phyloP scores from a whole-genome alignment of 139 green algal species.

The Ettlia oleoabundans region DNA sequence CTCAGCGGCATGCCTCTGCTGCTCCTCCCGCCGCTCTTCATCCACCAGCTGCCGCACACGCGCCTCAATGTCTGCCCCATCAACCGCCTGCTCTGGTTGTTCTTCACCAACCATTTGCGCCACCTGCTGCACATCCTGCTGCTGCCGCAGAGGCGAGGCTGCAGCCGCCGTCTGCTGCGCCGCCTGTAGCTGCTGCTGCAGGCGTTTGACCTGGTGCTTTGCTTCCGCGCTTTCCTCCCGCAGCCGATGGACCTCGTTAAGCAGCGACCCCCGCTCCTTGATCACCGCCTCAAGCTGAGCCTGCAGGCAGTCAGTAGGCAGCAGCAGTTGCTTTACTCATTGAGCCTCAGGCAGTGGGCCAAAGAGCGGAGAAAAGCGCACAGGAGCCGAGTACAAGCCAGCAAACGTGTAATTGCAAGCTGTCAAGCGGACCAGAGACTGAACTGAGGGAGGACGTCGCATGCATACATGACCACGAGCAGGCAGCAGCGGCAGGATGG shows the following conservation, averaged over 20 bases:
- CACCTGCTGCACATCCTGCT: not conserved
- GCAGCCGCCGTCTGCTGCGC: not conserved
- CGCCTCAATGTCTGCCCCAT: not conserved
- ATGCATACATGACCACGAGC: too few relatives aligned
- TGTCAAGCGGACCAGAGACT: too few relatives aligned
- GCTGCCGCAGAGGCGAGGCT: not conserved
- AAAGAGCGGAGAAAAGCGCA: too few relatives aligned
- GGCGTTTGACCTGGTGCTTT: not conserved
- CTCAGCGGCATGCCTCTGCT: conserved; percentile 7
- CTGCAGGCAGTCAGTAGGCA: not conserved
- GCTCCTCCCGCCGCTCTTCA: not conserved
- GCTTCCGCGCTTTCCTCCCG: conserved; percentile 29
- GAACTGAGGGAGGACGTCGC: too few relatives aligned
- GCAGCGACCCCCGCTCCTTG: conserved; percentile 17
- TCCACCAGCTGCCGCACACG: not conserved
- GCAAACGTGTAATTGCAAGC: too few relatives aligned
- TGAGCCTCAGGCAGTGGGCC: too few relatives aligned
- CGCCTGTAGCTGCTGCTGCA: conserved; percentile 12
- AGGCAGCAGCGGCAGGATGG: too few relatives aligned
- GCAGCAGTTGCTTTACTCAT: too few relatives aligned
- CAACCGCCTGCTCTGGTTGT: not conserved
- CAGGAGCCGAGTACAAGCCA: too few relatives aligned
- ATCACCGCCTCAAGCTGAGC: conserved; percentile 20
- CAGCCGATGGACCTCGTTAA: conserved; percentile 18
- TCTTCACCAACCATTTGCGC: not conserved